phyloP scores from a whole-genome alignment of 2,329 filamentous ascomycete species.

The Lecanicillium sp. region DNA sequence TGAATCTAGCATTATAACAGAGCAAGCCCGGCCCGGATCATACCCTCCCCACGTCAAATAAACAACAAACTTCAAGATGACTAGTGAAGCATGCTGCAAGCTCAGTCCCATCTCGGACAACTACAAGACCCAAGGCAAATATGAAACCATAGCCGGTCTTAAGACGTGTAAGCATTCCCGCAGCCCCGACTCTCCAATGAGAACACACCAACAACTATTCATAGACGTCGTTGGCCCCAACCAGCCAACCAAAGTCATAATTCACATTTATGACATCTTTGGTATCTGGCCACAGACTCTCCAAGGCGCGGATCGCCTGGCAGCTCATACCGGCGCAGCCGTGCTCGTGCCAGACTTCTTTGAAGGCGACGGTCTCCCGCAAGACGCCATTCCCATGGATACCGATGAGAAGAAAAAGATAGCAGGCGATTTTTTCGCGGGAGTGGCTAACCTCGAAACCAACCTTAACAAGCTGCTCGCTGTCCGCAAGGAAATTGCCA shows the following conservation, averaged over 20 bases:
- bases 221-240: constrained; percentile 28
- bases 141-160: constrained; percentile 28
- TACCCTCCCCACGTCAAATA: no score
- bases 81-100: constrained; percentile 18
- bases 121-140: constrained; percentile 32
- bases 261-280: constrained; percentile 24
- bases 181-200: no score
- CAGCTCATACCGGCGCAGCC: constrained; percentile 24
- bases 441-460: constrained; percentile 19
- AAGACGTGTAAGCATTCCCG: constrained; percentile 28
- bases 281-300: constrained; percentile 35
- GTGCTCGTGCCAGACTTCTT: constrained; percentile 34
- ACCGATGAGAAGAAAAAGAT: constrained; percentile 32
- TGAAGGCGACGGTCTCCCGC: constrained; percentile 23
- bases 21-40: no score
- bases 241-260: constrained; percentile 19
- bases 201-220: constrained; percentile 2
- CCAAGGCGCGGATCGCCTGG: constrained; percentile 38
- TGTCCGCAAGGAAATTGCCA: constrained; percentile 21
- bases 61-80: no score
- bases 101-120: constrained; percentile 29
- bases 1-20: no score
- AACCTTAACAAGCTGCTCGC: constrained; percentile 22
- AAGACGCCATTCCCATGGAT: constrained; percentile 28
- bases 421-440: constrained; percentile 22